Conservation (phyloP, 2,329 filamentous ascomycete genomes). For the Cryphonectria nitschkei region DNA sequence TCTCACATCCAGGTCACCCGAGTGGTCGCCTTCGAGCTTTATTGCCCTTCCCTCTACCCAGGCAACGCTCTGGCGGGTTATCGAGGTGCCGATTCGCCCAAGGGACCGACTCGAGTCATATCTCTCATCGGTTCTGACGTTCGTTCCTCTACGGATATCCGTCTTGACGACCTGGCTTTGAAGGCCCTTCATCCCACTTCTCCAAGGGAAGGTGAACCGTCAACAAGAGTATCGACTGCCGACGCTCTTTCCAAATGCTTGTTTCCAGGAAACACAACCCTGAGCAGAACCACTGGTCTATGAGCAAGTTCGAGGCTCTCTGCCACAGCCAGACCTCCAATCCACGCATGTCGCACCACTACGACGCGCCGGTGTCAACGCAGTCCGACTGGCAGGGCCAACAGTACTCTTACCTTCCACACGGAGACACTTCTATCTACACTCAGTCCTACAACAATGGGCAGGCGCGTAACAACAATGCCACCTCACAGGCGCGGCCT, state of each 20-base stretch:
- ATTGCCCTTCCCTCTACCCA: neutral
- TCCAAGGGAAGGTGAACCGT: slow-evolving; percentile 4
- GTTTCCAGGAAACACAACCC: slow-evolving; percentile 58
- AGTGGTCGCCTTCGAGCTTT: slow-evolving; percentile 6
- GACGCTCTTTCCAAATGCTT: slow-evolving; percentile 53
- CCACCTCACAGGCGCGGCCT: slow-evolving; percentile 44
- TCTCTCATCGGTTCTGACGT: slow-evolving; percentile 12
- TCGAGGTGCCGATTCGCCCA: slow-evolving; percentile 8
- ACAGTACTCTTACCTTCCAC: slow-evolving; percentile 54
- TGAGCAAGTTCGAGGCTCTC: slow-evolving; percentile 54
- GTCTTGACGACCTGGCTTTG: slow-evolving; percentile 8
- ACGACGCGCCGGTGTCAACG: slow-evolving; percentile 55
- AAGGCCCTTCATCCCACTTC: slow-evolving; percentile 19
- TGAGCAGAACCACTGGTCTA: slow-evolving; percentile 59
- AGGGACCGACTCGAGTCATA: slow-evolving; percentile 14
- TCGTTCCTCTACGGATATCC: slow-evolving; percentile 18
- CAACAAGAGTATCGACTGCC: slow-evolving; percentile 20
- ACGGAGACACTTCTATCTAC: slow-evolving; percentile 50
- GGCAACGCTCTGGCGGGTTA: slow-evolving; percentile 4
- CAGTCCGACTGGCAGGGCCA: slow-evolving; percentile 60
- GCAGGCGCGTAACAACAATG: slow-evolving; percentile 40
- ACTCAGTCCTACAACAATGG: slow-evolving; percentile 50
- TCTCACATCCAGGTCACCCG: slow-evolving; percentile 4
- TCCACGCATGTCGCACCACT: slow-evolving; percentile 62
- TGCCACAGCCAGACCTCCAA: slow-evolving; percentile 49